These are phyloP conservation scores for Simplicillium sp. DNA, from an alignment of 2,329 filamentous ascomycete genomes.

Conservation along the genomic window DNA sequence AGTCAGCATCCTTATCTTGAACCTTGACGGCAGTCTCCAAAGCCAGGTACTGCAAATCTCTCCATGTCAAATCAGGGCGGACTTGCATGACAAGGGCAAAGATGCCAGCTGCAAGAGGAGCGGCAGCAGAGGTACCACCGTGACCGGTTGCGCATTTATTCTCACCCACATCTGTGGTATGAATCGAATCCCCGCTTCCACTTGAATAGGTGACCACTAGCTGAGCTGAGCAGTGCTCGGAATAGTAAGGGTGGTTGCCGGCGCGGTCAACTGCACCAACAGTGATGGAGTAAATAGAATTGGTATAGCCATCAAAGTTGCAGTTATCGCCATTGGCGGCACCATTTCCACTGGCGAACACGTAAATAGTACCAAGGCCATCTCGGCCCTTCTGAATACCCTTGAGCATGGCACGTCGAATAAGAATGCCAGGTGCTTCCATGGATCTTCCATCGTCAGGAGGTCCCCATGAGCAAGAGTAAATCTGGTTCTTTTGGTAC, in stretches of 20 bases:
- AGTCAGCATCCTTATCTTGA: conserved; percentile 59
- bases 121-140: conserved; percentile 91
- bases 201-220: conserved; percentile 96
- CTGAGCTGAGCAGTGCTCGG: conserved; percentile 90
- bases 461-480: conserved; percentile 97
- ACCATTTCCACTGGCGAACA: conserved; percentile 92
- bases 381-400: conserved; percentile 79
- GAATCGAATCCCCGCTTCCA: conserved; percentile 79
- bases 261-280: conserved; percentile 86
- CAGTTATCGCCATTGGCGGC: conserved; percentile 85
- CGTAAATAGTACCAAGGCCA: conserved; percentile 82
- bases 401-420: conserved; percentile 83
- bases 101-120: conserved; percentile 84
- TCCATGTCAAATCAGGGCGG: conserved; percentile 82
- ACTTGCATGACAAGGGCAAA: conserved; percentile 80
- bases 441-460: conserved; percentile 89
- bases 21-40: conserved; percentile 77
- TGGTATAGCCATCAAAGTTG: conserved; percentile 99
- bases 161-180: conserved; percentile 87
- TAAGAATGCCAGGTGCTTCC: conserved; percentile 85
- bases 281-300: conserved; percentile 98
- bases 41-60: conserved; percentile 88
- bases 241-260: conserved; percentile 89
- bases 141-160: conserved; percentile 74
- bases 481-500: conserved; percentile 87